Conservation (phyloP, 179 eudicot species). For the Nepenthes alata region DNA sequence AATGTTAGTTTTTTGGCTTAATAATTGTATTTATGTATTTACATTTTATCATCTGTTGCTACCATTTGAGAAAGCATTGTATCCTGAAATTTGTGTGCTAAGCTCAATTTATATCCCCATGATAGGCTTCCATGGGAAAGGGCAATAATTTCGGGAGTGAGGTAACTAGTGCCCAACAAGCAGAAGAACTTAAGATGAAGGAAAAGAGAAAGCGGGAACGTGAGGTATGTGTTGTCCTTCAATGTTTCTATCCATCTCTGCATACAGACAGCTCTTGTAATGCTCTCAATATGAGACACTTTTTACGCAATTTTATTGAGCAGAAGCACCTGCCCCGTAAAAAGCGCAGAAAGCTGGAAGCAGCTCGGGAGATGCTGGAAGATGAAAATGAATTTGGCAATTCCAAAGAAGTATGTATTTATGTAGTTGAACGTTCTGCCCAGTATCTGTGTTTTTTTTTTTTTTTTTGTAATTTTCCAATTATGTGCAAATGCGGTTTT, state of each 20-base stretch:
- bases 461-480: too few species aligned
- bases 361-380: slow-evolving; percentile 81
- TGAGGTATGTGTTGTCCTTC: slow-evolving; percentile 37
- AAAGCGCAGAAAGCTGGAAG: slow-evolving; percentile 87
- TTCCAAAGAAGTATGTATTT: slow-evolving; percentile 25
- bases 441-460: not conserved
- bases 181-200: slow-evolving; percentile 82
- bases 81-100: too few species aligned
- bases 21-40: too few species aligned
- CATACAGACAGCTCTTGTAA: not conserved
- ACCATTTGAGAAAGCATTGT: not conserved
- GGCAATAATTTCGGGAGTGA: slow-evolving; percentile 29
- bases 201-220: slow-evolving; percentile 87
- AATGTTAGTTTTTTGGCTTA: too few species aligned
- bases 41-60: not conserved
- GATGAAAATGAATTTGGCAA: slow-evolving; percentile 48
- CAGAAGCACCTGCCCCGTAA: slow-evolving; percentile 89
- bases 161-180: slow-evolving; percentile 75
- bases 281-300: not conserved
- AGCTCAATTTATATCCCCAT: slow-evolving; percentile 1
- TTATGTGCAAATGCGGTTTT: too few species aligned
- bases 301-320: slow-evolving; percentile 8
- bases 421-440: not conserved
- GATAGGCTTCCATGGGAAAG: slow-evolving; percentile 36
- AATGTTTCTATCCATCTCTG: not conserved